Evolutionary conservation across 139 green algal species (phyloP), one percentile per base, ranked within the genome.

Genomic region (Trebouxia sp.): DNA sequence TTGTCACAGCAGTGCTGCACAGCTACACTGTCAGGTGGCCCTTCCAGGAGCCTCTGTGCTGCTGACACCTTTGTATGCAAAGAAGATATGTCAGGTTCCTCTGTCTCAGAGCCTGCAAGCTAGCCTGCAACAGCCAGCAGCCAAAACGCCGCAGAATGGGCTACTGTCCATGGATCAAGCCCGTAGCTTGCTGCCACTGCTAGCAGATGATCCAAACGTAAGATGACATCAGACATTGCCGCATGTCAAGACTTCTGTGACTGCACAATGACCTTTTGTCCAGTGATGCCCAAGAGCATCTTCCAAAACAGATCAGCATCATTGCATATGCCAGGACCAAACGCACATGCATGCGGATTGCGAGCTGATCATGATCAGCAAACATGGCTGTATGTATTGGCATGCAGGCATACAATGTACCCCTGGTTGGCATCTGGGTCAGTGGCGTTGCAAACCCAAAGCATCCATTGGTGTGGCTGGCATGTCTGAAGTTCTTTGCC

Each of bases 121-220:
- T 6, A 38, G 6, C 39, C 81, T 79, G 35, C 56, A 50, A 37
- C 74, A 65, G 28, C 20, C 8, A 6, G 30, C 1, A 8, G 47
- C 6, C 45, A 42, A 65, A 32, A 8, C 75, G 42, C 26, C 38
- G 12, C 76, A 83, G 82, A 80, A 74, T 50, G 82, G 82, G 22
- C 51, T 85, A 14, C 51, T 85, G 6, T 80, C 82, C 42, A 83
- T 85, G 82, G 82, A 85, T 41, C 82, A 78, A 15, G 82, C 76
- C 53, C 66, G 82, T 22, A 79, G 28, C 32, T 50, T 83, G 30
- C 76, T 85, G 39, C 82, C 76, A 7, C 50, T 85, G 41, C 62
- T 75, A 32, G 76, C 65, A 39, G 48, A 35, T 47, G 76, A 85
- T 14, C n/a, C 65, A 1, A 41, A 39, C 8, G 75, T 80, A 43